These are phyloP conservation scores for Lepidium campestre DNA, from an alignment of 441 rosid genomes.

Conservation along the genomic window DNA sequence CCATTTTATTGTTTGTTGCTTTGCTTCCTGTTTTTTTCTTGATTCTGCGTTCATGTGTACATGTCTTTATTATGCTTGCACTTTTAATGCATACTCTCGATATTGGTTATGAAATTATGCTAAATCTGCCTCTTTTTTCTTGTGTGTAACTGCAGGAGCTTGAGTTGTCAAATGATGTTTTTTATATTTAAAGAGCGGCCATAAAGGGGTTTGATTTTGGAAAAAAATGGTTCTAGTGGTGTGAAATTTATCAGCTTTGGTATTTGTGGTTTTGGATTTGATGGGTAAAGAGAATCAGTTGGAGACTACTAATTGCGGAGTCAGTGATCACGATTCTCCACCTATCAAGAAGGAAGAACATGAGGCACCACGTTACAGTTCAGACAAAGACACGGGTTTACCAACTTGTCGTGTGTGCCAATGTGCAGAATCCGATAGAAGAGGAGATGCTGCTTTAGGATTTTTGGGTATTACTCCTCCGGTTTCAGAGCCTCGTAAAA, in stretches of 20 bases:
- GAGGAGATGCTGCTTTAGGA: slow-evolving; percentile 79
- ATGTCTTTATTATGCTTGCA: background rate
- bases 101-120: background rate
- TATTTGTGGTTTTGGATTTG: slow-evolving; percentile 23
- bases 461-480: slow-evolving; percentile 67
- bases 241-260: background rate
- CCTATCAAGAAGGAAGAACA: slow-evolving; percentile 40
- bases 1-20: background rate
- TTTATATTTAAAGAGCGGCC: background rate
- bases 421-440: slow-evolving; percentile 78
- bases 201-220: background rate
- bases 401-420: slow-evolving; percentile 94
- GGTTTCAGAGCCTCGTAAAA: slow-evolving; percentile 33
- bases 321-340: slow-evolving; percentile 33
- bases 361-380: slow-evolving; percentile 43
- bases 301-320: slow-evolving; percentile 36
- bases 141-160: slow-evolving; percentile 22
- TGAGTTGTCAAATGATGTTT: background rate
- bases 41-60: background rate
- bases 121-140: background rate
- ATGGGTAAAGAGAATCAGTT: slow-evolving; percentile 60
- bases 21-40: background rate
- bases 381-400: slow-evolving; percentile 66
- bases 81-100: background rate
- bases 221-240: slow-evolving; percentile 6